Conservation (phyloP, 805 yeast species). For the Wickerhamiella qilinensis region DNA sequence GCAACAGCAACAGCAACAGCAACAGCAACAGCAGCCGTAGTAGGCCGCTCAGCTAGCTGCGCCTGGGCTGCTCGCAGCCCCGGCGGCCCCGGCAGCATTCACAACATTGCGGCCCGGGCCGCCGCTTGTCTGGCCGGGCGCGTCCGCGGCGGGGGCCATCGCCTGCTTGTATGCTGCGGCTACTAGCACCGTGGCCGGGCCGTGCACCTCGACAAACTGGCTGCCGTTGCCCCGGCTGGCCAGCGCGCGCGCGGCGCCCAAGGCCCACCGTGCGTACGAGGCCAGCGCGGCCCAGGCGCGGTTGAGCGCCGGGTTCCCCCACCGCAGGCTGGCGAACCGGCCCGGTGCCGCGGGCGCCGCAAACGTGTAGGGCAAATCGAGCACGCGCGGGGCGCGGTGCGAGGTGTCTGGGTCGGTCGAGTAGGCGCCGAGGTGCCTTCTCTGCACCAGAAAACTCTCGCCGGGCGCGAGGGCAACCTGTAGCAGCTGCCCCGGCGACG, state of each 20-base stretch:
- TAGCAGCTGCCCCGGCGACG: slow-evolving; percentile 27
- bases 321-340: neutral
- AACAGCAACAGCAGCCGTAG: too few species aligned
- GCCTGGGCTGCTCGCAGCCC: too few species aligned
- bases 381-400: slow-evolving; percentile 2
- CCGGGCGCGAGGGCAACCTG: slow-evolving; percentile 23
- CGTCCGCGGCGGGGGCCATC: too few species aligned
- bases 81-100: too few species aligned
- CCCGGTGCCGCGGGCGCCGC: neutral
- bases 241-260: neutral
- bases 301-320: neutral
- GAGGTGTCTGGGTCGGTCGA: slow-evolving; percentile 16
- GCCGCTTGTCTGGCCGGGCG: too few species aligned
- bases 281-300: neutral
- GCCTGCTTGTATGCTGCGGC: slow-evolving; percentile 5
- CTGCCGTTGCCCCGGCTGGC: slow-evolving; percentile 5
- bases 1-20: too few species aligned
- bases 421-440: slow-evolving; percentile 28
- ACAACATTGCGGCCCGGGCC: too few species aligned
- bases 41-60: too few species aligned
- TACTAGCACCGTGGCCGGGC: slow-evolving; percentile 15
- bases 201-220: slow-evolving; percentile 10
- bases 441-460: slow-evolving; percentile 28
- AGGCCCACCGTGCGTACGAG: neutral
- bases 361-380: slow-evolving; percentile 4